These are phyloP conservation scores for Geranomyces variabilis DNA, from an alignment of 192 early-diverging fungal species.

Conservation along the genomic window DNA sequence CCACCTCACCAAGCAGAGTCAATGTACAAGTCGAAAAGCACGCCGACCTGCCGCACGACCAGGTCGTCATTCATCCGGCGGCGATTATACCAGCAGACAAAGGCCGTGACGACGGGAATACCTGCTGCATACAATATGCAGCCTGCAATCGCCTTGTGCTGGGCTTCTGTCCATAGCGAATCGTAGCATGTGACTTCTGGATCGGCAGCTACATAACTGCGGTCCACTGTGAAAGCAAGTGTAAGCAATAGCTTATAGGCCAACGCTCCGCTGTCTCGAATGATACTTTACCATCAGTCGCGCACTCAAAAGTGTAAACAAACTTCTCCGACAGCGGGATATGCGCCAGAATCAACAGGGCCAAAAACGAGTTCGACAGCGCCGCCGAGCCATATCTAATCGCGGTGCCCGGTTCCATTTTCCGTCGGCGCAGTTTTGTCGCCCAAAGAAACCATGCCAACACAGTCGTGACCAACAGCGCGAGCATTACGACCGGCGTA, in stretches of 20 bases:
- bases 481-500: constrained; percentile 19
- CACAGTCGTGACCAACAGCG: background rate
- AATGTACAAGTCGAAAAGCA: constrained; percentile 29
- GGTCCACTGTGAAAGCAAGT: constrained; percentile 24
- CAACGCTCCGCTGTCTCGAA: no score
- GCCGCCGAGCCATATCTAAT: background rate
- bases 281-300: constrained; percentile 33
- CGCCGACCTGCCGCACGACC: constrained; percentile 20
- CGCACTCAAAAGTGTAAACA: constrained; percentile 33
- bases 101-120: constrained; percentile 13
- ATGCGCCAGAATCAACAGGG: constrained; percentile 24
- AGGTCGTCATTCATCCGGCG: constrained; percentile 12
- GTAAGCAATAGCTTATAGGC: no score
- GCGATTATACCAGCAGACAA: constrained; percentile 8
- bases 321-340: constrained; percentile 33
- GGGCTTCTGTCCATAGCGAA: background rate
- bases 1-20: constrained; percentile 29
- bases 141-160: constrained; percentile 25
- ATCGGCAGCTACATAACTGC: constrained; percentile 22
- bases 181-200: constrained; percentile 34
- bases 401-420: no score
- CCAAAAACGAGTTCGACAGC: constrained; percentile 14
- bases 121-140: constrained; percentile 34
- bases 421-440: background rate
- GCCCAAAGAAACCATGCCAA: background rate